These are phyloP conservation scores for Globisporangium mamillatum DNA, from an alignment of 352 stramenopile species.

Conservation along the genomic window DNA sequence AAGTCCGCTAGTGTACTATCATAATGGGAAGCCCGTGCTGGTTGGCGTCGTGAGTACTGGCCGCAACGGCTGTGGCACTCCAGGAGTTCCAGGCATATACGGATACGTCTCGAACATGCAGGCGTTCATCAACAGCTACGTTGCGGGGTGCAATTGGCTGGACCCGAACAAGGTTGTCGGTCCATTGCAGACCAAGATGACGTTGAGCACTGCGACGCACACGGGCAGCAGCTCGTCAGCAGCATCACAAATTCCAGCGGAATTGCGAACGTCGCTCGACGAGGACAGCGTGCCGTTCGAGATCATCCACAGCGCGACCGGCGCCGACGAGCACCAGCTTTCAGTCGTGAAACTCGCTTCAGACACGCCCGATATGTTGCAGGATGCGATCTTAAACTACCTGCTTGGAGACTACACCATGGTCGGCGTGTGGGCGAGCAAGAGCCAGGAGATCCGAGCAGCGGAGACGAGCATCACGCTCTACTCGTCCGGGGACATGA, in stretches of 20 bases:
- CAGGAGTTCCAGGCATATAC: constrained; percentile 34
- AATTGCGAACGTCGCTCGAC: neutral
- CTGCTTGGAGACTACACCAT: constrained; percentile 24
- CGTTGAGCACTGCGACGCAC: neutral
- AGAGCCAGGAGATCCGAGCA: constrained; percentile 12
- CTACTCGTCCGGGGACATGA: constrained; percentile 34
- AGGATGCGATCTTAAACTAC: constrained; percentile 26
- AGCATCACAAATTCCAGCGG: neutral
- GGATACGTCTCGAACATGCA: constrained; percentile 24
- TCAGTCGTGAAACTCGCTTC: constrained; percentile 31
- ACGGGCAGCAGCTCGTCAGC: neutral
- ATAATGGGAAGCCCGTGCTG: constrained; percentile 21
- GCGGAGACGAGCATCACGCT: constrained; percentile 23
- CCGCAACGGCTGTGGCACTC: constrained; percentile 33
- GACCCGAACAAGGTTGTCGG: constrained; percentile 6
- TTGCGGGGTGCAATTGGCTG: constrained; percentile 29
- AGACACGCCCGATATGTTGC: constrained; percentile 22
- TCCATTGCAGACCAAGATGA: neutral
- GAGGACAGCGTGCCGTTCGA: constrained; percentile 22
- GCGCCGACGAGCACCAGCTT: constrained; percentile 23
- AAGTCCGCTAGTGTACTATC: constrained; percentile 27
- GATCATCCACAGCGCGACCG: constrained; percentile 29
- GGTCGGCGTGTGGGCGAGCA: constrained; percentile 20
- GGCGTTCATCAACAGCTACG: constrained; percentile 28
- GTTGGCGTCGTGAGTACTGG: constrained; percentile 44